Evolutionary conservation across 2,329 filamentous ascomycete genomes (phyloP).

Genomic region (Ploettnerulaceae sp.): DNA sequence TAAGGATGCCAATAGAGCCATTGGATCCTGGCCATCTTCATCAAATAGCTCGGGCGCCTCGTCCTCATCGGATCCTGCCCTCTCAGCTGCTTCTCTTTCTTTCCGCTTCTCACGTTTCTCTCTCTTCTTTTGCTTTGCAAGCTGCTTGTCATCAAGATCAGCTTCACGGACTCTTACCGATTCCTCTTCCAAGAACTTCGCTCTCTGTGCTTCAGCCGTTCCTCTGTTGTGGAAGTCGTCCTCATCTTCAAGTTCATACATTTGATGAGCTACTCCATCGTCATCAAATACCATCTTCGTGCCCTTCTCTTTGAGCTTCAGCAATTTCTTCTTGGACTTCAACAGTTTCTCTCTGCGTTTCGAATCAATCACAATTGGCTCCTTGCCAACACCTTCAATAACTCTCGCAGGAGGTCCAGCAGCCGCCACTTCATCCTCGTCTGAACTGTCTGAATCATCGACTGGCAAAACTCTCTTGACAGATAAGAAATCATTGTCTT

Average conservation of each 20-base stretch:
- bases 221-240: slow-evolving; percentile 72
- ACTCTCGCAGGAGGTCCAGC: slow-evolving; percentile 48
- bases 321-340: slow-evolving; percentile 87
- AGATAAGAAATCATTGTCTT: slow-evolving; percentile 78
- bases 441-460: slow-evolving; percentile 45
- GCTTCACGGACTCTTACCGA: slow-evolving; percentile 64
- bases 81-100: slow-evolving; percentile 55
- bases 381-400: slow-evolving; percentile 61
- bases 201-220: slow-evolving; percentile 68
- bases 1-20: slow-evolving; percentile 54
- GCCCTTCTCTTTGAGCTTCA: slow-evolving; percentile 83
- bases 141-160: slow-evolving; percentile 77
- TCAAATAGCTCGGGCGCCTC: slow-evolving; percentile 31
- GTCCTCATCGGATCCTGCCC: slow-evolving; percentile 35
- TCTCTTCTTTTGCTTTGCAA: slow-evolving; percentile 70
- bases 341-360: slow-evolving; percentile 95
- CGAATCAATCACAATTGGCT: slow-evolving; percentile 80
- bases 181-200: slow-evolving; percentile 74
- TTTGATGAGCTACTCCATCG: slow-evolving; percentile 75
- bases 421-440: slow-evolving; percentile 40
- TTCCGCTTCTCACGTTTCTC: slow-evolving; percentile 74
- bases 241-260: slow-evolving; percentile 87
- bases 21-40: slow-evolving; percentile 47
- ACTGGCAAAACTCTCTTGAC: slow-evolving; percentile 84
- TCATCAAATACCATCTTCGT: slow-evolving; percentile 89